Evolutionary conservation across 2,329 filamentous ascomycete genomes (phyloP).

Genomic region (Arthrinium phaeospermum): DNA sequence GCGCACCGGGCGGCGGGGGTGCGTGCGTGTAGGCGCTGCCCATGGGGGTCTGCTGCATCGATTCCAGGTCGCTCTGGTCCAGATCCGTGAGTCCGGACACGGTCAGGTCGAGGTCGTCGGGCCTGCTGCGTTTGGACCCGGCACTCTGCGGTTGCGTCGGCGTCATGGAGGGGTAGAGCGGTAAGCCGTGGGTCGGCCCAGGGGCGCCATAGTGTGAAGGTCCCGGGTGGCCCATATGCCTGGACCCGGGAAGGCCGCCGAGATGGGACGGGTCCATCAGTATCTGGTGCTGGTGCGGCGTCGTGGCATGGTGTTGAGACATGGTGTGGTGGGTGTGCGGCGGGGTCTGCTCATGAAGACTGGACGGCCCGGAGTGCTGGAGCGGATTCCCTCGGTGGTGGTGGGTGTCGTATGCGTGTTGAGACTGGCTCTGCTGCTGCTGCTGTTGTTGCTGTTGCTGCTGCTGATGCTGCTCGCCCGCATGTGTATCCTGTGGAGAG

Average conservation of each 20-base stretch:
- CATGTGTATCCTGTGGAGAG: slow-evolving; percentile 69
- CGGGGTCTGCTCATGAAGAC: slow-evolving; percentile 51
- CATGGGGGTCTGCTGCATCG: slow-evolving; percentile 59
- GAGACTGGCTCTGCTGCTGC: slow-evolving; percentile 44
- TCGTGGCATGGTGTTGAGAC: slow-evolving; percentile 50
- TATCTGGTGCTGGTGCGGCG: slow-evolving; percentile 57
- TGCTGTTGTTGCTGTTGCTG: slow-evolving; percentile 32
- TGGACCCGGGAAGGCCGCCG: slow-evolving; percentile 51
- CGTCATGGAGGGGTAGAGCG: slow-evolving; percentile 59
- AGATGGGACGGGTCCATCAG: slow-evolving; percentile 63
- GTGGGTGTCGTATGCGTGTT: slow-evolving; percentile 32
- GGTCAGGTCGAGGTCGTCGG: slow-evolving; percentile 64
- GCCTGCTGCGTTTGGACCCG: slow-evolving; percentile 58
- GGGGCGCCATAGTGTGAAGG: slow-evolving; percentile 59
- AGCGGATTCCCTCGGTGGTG: slow-evolving; percentile 55
- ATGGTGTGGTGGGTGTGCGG: slow-evolving; percentile 46
- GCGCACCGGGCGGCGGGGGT: slow-evolving; percentile 41
- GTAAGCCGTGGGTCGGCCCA: slow-evolving; percentile 52
- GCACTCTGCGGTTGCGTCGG: slow-evolving; percentile 39
- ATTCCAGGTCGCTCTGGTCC: slow-evolving; percentile 60
- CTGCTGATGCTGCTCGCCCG: slow-evolving; percentile 66
- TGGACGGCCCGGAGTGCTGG: slow-evolving; percentile 52
- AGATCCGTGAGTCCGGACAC: slow-evolving; percentile 57
- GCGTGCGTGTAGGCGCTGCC: slow-evolving; percentile 57
- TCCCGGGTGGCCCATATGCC: slow-evolving; percentile 56